Evolutionary conservation across 768 basidiomycete genomes (phyloP).

Genomic region (Ephemerocybe angulata): DNA sequence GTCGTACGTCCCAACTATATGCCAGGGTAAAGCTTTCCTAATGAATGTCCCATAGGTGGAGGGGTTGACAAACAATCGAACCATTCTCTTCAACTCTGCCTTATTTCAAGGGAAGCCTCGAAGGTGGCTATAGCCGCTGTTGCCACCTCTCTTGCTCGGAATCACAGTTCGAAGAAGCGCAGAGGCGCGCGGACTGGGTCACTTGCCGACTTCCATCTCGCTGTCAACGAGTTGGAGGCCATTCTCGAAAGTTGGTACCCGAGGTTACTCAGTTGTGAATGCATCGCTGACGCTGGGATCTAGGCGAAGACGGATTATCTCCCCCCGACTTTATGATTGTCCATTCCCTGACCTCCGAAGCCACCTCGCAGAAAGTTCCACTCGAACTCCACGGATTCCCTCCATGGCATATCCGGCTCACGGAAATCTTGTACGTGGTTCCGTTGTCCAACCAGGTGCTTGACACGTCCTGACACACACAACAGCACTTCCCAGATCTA

Average conservation of each 20-base stretch:
- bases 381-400: constrained; percentile 74
- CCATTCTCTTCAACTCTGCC: constrained; percentile 43
- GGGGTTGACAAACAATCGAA: background rate
- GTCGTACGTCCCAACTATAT: background rate
- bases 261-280: background rate
- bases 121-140: constrained; percentile 63
- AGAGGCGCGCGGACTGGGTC: constrained; percentile 18
- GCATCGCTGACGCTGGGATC: constrained; percentile 8
- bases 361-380: constrained; percentile 34
- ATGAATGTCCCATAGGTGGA: no score
- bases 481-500: background rate
- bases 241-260: constrained; percentile 55
- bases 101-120: constrained; percentile 56
- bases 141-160: constrained; percentile 43
- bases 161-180: constrained; percentile 19
- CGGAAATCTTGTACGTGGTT: constrained; percentile 67
- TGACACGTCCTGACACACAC: background rate
- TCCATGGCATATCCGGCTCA: constrained; percentile 81
- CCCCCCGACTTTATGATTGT: constrained; percentile 78
- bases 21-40: no score
- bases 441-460: background rate
- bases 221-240: constrained; percentile 43
- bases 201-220: constrained; percentile 29
- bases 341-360: constrained; percentile 48
- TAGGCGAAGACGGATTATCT: constrained; percentile 52